These are phyloP conservation scores for Amoeboaphelidium protococcarum DNA, from an alignment of 371 early-diverging fungal genomes.

Conservation along the genomic window DNA sequence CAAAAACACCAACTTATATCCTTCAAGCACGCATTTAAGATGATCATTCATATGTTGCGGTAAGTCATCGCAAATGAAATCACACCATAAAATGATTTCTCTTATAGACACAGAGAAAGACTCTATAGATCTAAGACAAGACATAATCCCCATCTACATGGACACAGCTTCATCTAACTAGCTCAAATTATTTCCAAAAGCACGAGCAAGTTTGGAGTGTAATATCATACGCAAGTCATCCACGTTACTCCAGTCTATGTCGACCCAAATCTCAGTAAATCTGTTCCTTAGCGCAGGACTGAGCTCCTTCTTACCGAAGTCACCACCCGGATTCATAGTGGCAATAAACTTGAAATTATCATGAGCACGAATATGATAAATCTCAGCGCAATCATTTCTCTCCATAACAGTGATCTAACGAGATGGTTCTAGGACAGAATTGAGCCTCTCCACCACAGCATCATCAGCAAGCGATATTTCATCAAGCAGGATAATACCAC, in stretches of 20 bases:
- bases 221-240: not conserved
- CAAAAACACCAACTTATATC: too few relatives aligned
- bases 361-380: constrained; percentile 39
- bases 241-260: not conserved
- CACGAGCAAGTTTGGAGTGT: not conserved
- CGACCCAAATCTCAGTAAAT: constrained; percentile 97
- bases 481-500: constrained; percentile 88
- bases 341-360: constrained; percentile 79
- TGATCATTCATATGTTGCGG: too few relatives aligned
- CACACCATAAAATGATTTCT: too few relatives aligned
- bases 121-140: too few relatives aligned
- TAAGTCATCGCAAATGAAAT: too few relatives aligned
- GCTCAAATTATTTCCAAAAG: too few relatives aligned
- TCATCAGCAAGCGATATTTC: constrained; percentile 99
- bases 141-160: too few relatives aligned
- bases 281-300: constrained; percentile 97
- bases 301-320: constrained; percentile 98
- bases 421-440: constrained; percentile 85
- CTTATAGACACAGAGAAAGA: too few relatives aligned
- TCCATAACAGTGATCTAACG: constrained; percentile 80
- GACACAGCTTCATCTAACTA: too few relatives aligned
- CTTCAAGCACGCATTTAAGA: too few relatives aligned
- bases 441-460: constrained; percentile 95
- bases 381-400: constrained; percentile 24
- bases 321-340: constrained; percentile 99